Evolutionary conservation across 768 basidiomycete species (phyloP), one percentile per base, ranked within the genome.

Genomic region (Trametes cubensis): DNA sequence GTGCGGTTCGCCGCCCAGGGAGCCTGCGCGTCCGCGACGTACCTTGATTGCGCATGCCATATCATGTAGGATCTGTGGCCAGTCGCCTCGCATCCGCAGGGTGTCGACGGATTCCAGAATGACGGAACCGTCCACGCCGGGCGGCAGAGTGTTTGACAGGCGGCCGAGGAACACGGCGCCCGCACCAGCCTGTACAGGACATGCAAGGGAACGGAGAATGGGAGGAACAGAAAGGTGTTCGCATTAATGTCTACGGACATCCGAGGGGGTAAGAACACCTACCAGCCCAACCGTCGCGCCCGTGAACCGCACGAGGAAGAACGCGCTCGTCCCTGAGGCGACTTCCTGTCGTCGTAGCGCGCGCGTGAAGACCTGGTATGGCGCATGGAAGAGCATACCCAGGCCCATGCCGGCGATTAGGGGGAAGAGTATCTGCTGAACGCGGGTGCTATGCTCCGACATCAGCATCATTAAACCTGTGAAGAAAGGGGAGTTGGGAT

Each of bases 231-330:
- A 10, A 34, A 34, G 6, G 34, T 5, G 13, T 17, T n/a, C 17
- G 42, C 25, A 26, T 49, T 21, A 58, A 53, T 26, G 34, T 40
- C 8, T 44, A 49, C 45, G 61, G 50, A 56, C 30, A 23, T 56
- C 26, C 63, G 46, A 46, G 42, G 44, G 34, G 25, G 45, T 6
- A 30, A 46, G 30, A 52, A 4, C 14, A 71, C 87, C 67, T 73
- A 91, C 92, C 76, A 94, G 74, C 63, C 92, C 92, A 41, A 88
- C 79, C 2, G 92, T 92, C 34, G 92, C 90, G 10, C 92, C 92
- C 40, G 91, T 93, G 75, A 94, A 94, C 46, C 92, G 83, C 47
- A 92, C 90, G 58, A 94, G 80, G 75, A 94, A 94, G 73, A 94
- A 94, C 13, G 90, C 91, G 69, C 90, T 88, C 11, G 92, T 94